These are phyloP conservation scores for Helotiales sp. DNA, from an alignment of 2,329 filamentous ascomycete genomes.

Conservation along the genomic window DNA sequence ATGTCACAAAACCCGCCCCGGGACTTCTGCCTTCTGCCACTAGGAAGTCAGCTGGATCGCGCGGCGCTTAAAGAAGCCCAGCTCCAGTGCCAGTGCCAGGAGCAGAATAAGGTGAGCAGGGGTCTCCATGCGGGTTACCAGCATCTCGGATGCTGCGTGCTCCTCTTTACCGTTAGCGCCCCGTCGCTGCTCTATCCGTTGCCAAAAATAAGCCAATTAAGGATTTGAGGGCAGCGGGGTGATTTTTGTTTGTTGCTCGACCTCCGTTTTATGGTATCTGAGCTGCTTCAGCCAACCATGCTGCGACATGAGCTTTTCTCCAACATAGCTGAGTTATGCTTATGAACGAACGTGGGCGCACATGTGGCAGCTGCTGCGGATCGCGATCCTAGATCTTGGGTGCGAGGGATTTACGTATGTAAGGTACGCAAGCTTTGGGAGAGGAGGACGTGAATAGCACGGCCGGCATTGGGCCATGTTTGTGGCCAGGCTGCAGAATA, in stretches of 20 bases:
- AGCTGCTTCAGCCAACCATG: neutral
- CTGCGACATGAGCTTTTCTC: neutral
- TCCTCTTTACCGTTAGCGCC: constrained; percentile 1
- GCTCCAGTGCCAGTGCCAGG: no score
- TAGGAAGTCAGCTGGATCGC: constrained; percentile 7
- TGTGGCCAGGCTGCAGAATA: neutral
- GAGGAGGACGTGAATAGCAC: constrained; percentile 1
- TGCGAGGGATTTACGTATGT: constrained; percentile 6
- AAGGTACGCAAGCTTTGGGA: constrained; percentile 13
- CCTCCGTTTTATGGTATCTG: neutral
- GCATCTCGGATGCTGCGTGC: constrained; percentile 2
- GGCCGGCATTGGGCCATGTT: neutral
- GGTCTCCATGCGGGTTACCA: constrained; percentile 1
- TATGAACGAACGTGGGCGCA: constrained; percentile 6
- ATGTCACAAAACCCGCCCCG: neutral
- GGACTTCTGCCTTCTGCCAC: neutral
- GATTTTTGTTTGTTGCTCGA: neutral
- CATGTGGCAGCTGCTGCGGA: neutral
- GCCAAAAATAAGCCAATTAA: constrained; percentile 11
- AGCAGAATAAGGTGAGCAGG: no score
- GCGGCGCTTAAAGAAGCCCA: constrained; percentile 13
- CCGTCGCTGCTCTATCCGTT: constrained; percentile 5
- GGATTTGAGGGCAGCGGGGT: constrained; percentile 1
- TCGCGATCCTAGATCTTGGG: neutral
- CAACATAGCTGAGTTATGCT: constrained; percentile 17